phyloP scores from a whole-genome alignment of 768 basidiomycete genomes.

The Boletus sp. region DNA sequence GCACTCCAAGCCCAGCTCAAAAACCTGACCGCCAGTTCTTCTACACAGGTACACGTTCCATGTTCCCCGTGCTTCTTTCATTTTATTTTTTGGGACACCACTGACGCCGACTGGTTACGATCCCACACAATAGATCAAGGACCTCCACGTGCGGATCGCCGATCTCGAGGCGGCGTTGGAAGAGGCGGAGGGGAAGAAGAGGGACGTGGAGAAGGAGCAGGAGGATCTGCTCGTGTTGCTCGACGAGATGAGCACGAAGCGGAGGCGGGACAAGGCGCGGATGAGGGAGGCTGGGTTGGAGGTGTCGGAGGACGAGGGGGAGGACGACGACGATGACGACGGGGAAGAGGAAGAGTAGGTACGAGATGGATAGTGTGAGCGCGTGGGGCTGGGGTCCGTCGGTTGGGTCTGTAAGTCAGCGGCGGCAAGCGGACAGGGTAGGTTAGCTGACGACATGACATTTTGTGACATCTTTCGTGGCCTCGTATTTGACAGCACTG shows the following conservation, averaged over 20 bases:
- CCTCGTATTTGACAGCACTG: neutral
- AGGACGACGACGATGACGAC: conserved; percentile 60
- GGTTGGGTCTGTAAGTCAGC: neutral
- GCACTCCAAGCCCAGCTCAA: conserved; percentile 60
- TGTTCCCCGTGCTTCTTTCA: neutral
- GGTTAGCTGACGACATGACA: neutral
- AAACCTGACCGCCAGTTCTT: conserved; percentile 34
- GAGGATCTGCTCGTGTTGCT: conserved; percentile 92
- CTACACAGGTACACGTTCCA: conserved; percentile 36
- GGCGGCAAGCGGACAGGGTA: neutral
- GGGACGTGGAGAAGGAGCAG: conserved; percentile 92
- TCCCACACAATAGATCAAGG: conserved; percentile 36
- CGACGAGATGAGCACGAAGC: conserved; percentile 87
- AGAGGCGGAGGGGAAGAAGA: conserved; percentile 60
- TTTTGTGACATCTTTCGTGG: neutral
- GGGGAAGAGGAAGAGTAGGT: conserved; percentile 35
- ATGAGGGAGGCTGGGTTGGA: conserved; percentile 76
- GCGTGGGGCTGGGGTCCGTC: no score
- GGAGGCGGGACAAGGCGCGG: conserved; percentile 76
- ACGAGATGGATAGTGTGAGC: neutral
- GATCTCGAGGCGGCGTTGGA: conserved; percentile 48
- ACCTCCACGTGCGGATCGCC: conserved; percentile 47
- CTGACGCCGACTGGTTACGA: neutral
- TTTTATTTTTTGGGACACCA: neutral
- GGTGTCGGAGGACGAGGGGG: conserved; percentile 91